Conservation (phyloP, 345 rosid genomes). For the Boechera stricta region DNA sequence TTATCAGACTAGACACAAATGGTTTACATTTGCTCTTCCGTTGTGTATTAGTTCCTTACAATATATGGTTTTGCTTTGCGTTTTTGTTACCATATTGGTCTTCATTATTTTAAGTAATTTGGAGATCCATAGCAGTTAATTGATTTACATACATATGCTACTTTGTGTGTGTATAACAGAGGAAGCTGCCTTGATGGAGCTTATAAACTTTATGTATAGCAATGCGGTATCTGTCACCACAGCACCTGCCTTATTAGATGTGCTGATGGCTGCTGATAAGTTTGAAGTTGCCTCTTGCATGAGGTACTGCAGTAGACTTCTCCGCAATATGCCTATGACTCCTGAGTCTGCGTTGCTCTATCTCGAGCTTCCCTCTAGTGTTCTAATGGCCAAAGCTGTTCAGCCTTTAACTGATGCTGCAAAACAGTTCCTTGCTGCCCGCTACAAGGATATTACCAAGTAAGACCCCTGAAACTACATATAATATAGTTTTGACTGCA, state of each 20-base stretch:
- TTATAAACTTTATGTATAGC: conserved; percentile 94
- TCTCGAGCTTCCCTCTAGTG: conserved; percentile 94
- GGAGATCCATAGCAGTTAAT: not conserved
- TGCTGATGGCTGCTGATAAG: conserved; percentile 98
- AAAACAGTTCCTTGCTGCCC: conserved; percentile 77
- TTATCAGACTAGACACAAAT: not conserved
- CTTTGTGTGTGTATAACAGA: conserved; percentile 54
- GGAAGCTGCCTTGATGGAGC: conserved; percentile 97
- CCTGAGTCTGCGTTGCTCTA: conserved; percentile 94
- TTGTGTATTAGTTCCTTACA: conserved; percentile 3
- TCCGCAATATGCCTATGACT: conserved; percentile 82
- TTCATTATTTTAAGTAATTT: not conserved
- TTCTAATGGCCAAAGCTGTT: conserved; percentile 89
- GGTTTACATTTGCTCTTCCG: not conserved
- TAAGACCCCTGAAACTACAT: conserved; percentile 40
- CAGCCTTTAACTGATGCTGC: conserved; percentile 97
- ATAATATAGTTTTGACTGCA: not conserved
- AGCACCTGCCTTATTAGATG: conserved; percentile 90
- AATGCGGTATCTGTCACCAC: conserved; percentile 63
- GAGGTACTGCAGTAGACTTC: conserved; percentile 81
- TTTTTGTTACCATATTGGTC: not conserved
- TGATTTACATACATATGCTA: conserved; percentile 6
- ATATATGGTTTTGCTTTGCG: not conserved
- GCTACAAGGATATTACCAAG: conserved; percentile 87
- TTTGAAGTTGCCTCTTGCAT: conserved; percentile 99